Base-by-base conservation (phyloP, 2,329 filamentous ascomycete species). In the Pseudocercospora macadamiae region DNA sequence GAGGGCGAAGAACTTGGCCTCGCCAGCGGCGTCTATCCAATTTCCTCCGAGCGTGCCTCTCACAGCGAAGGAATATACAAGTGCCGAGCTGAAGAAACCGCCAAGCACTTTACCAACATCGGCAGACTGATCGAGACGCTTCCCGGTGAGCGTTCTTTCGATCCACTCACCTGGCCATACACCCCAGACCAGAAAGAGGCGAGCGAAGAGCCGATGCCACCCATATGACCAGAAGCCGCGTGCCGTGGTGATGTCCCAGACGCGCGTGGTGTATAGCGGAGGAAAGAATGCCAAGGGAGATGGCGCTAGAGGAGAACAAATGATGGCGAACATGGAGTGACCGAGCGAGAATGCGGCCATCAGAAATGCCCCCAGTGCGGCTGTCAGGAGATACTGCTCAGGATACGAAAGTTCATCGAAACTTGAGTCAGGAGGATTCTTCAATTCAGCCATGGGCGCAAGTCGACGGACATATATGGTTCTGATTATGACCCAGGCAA, bases 121-220 rank as follows among this genome's bases (percentile, higher is more conserved):
- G 1, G 76, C 76, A 4, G 69, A 68, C 59, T 76, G 65, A 16
- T 72, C 64, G 0, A 34, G 5, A 1, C 57, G 25, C 61, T 77
- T 79, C 7, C 75, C 71, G 4, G 68, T 70, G 18, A 79, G 42
- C 56, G 69, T 76, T 9, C 75, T 64, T 64, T 79, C 77, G 0
- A 75, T 12, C 73, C 74, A 78, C 61, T 78, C 75, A 2, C 76
- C 76, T 1, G 77, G 77, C 76, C 76, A 79, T 10, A 79, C 73
- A 4, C 77, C 77, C 56, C 77, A 79, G 3, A 79, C 77, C 4
- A 78, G 69, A 60, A 79, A 79, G 16, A 79, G 63, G 7, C 77
- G 69, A 1, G 76, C 76, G 55, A 79, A 79, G 0, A 79, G 66
- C 4, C 76, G 69, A 63, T 79, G 77, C 77, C 77, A 79, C 19